These are phyloP conservation scores for Pseudogymnoascus sp. DNA, from an alignment of 2,329 filamentous ascomycete species.

Conservation along the genomic window DNA sequence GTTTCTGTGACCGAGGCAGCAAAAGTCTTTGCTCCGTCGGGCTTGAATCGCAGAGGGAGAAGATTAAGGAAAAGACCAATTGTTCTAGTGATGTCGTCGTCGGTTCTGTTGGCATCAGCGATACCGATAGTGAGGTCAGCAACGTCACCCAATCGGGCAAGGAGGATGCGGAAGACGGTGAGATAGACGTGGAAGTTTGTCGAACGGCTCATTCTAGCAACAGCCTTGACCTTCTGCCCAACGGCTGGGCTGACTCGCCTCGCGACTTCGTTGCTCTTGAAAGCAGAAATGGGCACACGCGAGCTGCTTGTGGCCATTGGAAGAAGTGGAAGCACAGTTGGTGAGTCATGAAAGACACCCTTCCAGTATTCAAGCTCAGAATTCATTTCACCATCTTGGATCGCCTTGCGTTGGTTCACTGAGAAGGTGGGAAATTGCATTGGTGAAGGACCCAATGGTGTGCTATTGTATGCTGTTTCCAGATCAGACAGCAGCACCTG, in stretches of 20 bases:
- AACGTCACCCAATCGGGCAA: conserved; percentile 29
- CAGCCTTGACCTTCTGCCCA: conserved; percentile 20
- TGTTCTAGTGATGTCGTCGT: conserved; percentile 27
- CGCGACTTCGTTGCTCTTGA: conserved; percentile 16
- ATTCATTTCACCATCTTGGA: conserved; percentile 24
- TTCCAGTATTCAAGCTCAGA: conserved; percentile 31
- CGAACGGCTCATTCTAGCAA: conserved; percentile 21
- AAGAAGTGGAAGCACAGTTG: conserved; percentile 28
- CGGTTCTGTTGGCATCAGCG: conserved; percentile 35
- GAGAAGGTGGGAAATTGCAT: conserved; percentile 33
- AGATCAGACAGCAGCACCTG: conserved; percentile 38
- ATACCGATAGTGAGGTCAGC: conserved; percentile 40
- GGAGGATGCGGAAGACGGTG: conserved; percentile 32
- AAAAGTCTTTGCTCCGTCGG: conserved; percentile 24
- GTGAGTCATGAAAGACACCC: conserved; percentile 20
- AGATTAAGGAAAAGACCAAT: conserved; percentile 43
- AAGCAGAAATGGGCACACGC: conserved; percentile 20
- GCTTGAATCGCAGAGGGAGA: conserved; percentile 36
- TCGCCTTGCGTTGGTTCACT: conserved; percentile 24
- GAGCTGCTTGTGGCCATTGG: conserved; percentile 22
- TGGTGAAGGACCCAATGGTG: conserved; percentile 16
- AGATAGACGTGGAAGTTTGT: conserved; percentile 42
- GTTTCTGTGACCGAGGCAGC: conserved; percentile 25
- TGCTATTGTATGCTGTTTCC: conserved; percentile 34
- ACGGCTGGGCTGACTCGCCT: conserved; percentile 17